phyloP scores from a whole-genome alignment of 1,284 basidiomycete genomes.

The Irpex rosettiformis region DNA sequence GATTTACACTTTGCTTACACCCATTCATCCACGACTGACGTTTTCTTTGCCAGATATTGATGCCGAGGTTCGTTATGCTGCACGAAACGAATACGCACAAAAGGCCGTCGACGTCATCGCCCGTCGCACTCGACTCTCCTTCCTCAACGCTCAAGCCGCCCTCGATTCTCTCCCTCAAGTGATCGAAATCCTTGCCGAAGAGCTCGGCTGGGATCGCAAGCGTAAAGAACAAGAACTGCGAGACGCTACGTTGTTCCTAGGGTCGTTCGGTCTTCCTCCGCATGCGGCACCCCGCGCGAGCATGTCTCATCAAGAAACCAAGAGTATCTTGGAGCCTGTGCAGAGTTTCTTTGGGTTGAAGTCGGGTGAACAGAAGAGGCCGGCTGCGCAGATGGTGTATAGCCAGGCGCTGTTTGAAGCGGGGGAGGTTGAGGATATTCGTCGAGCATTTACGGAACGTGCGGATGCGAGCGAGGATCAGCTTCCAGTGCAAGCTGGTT shows the following conservation, averaged over 20 bases:
- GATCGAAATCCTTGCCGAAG: conserved; percentile 88
- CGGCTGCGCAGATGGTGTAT: conserved; percentile 36
- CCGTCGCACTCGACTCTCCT: conserved; percentile 86
- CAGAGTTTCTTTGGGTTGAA: conserved; percentile 29
- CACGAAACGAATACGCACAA: conserved; percentile 87
- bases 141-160: conserved; percentile 89
- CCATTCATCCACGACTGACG: background rate
- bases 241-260: conserved; percentile 62
- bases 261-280: conserved; percentile 72
- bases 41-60: conserved; percentile 64
- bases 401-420: conserved; percentile 63
- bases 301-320: conserved; percentile 30
- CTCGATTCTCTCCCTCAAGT: conserved; percentile 84
- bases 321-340: conserved; percentile 35
- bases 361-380: conserved; percentile 26
- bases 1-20: conserved; percentile 4
- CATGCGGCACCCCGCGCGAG: conserved; percentile 28
- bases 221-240: conserved; percentile 61
- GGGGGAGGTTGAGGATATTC: conserved; percentile 64
- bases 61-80: conserved; percentile 91
- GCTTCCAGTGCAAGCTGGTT: conserved; percentile 20
- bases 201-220: conserved; percentile 73
- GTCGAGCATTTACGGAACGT: conserved; percentile 48
- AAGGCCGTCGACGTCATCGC: conserved; percentile 92
- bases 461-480: conserved; percentile 30